Evolutionary conservation across 768 basidiomycete species (phyloP).

Genomic region (Hygrophorus russula): DNA sequence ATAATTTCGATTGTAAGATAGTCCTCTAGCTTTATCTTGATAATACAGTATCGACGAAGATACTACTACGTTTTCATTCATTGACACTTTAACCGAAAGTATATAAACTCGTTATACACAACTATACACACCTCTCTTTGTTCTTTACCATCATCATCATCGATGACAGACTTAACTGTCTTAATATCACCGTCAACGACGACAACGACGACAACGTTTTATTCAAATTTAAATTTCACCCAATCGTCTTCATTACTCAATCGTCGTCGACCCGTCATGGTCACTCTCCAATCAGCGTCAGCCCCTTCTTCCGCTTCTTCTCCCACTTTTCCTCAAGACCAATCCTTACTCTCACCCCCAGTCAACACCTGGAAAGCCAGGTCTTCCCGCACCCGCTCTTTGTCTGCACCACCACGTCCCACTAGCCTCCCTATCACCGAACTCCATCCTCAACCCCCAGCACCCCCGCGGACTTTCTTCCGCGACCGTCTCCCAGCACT

Average conservation of each 20-base stretch:
- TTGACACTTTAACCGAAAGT: no score
- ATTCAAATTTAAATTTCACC: conserved; percentile 15
- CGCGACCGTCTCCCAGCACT: conserved; percentile 2
- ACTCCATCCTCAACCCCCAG: conserved; percentile 4
- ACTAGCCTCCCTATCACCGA: conserved; percentile 4
- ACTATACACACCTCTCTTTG: not conserved
- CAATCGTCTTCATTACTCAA: not conserved
- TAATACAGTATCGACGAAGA: no score
- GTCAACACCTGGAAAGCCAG: conserved; percentile 34
- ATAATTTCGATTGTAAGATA: no score
- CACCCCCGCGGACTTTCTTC: conserved; percentile 13
- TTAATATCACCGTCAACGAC: conserved; percentile 43
- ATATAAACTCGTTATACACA: no score
- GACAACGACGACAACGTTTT: conserved; percentile 29
- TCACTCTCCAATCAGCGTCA: conserved; percentile 27
- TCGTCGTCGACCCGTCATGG: conserved; percentile 18
- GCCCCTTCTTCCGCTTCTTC: conserved; percentile 10
- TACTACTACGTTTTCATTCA: no score
- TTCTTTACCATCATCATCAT: not conserved
- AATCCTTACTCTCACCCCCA: conserved; percentile 33
- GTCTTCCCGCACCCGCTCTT: conserved; percentile 2
- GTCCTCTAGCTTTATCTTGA: no score
- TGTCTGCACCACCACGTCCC: no score
- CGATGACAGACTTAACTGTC: conserved; percentile 42
- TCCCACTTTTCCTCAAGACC: conserved; percentile 16